phyloP scores from a whole-genome alignment of 768 basidiomycete genomes.

The Xanthoconium purpureum region DNA sequence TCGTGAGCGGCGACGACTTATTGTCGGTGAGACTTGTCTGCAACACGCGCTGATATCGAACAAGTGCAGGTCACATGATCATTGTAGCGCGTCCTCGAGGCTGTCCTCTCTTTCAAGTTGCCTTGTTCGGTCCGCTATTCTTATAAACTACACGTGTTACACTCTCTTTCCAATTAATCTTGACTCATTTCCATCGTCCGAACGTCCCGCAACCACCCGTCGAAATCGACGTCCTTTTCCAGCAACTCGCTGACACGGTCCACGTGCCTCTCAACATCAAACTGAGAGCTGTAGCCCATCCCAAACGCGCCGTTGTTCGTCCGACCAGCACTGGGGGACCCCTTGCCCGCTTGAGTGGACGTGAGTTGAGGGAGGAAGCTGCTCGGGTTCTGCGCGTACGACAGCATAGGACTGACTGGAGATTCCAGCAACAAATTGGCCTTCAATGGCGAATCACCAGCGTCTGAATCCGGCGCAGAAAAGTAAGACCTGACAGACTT shows the following conservation, averaged over 20 bases:
- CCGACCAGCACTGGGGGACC: conserved; percentile 9
- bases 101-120: conserved; percentile 25
- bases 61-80: conserved; percentile 30
- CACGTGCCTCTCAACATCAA: conserved; percentile 54
- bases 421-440: conserved; percentile 32
- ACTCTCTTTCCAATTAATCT: conserved; percentile 11
- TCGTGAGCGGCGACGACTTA: conserved; percentile 24
- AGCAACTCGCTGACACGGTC: conserved; percentile 52
- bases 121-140: conserved; percentile 19
- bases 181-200: conserved; percentile 30
- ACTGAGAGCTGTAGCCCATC: conserved; percentile 55
- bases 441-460: conserved; percentile 23
- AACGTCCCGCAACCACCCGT: conserved; percentile 48
- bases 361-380: conserved; percentile 37
- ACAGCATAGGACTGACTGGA: conserved; percentile 33
- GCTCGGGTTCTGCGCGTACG: conserved; percentile 35
- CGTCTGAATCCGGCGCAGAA: conserved; percentile 38
- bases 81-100: conserved; percentile 30
- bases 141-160: conserved; percentile 23
- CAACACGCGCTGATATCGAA: conserved; percentile 37
- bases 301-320: conserved; percentile 32
- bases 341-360: conserved; percentile 35
- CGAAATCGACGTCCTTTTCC: conserved; percentile 57
- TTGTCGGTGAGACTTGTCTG: conserved; percentile 14
- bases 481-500: conserved; percentile 36